Evolutionary conservation across 2,329 filamentous ascomycete genomes (phyloP).

Genomic region (Botrytis fragariae): DNA sequence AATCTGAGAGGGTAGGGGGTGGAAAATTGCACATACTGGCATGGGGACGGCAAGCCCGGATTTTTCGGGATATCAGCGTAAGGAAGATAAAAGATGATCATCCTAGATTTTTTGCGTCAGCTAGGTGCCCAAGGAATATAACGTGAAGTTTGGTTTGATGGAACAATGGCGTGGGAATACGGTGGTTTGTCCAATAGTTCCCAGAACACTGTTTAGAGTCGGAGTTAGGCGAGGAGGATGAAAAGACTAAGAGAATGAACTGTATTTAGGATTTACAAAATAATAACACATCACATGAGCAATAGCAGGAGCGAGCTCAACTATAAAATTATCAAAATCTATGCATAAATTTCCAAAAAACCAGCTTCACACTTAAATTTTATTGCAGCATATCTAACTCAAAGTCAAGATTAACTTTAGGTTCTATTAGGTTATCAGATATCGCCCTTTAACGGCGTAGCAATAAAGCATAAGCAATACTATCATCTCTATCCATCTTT

Average conservation of each 20-base stretch:
- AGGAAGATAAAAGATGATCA: background rate
- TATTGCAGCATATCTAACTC: background rate
- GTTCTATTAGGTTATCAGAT: constrained; percentile 16
- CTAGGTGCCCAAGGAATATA: background rate
- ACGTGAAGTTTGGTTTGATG: background rate
- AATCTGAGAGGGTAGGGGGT: background rate
- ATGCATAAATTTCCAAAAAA: no score
- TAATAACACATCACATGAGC: background rate
- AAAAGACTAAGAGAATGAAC: background rate
- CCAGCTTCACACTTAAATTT: background rate
- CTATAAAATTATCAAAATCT: background rate
- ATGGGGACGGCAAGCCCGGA: background rate
- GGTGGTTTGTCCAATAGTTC: background rate
- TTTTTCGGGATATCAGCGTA: background rate
- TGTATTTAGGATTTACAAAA: background rate
- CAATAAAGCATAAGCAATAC: constrained; percentile 18
- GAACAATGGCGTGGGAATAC: background rate
- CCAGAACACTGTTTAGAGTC: background rate
- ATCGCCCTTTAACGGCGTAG: constrained; percentile 12
- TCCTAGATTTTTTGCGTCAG: background rate
- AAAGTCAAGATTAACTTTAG: constrained; percentile 5
- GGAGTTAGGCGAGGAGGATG: background rate
- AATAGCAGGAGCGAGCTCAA: background rate
- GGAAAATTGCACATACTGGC: no score
- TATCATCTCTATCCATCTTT: constrained; percentile 14